Base-by-base conservation (phyloP, 2,329 filamentous ascomycete species). In the Mollisia scopiformis region DNA sequence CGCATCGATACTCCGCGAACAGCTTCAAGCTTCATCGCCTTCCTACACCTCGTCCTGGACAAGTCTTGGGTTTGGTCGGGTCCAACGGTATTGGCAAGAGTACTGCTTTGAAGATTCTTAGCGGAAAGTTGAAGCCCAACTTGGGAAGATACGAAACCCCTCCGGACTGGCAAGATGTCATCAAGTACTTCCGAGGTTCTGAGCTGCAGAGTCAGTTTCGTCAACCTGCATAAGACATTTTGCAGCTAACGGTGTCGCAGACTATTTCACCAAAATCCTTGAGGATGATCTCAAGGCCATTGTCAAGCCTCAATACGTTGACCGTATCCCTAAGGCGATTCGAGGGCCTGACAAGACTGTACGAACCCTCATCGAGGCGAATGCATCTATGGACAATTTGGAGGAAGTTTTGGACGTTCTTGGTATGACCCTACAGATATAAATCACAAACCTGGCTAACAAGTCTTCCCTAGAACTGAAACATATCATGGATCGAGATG, bases 1-100 rank as follows among this genome's bases (percentile, higher is more conserved):
- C 95, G 70, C 96, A 99, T 78, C 91, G 95, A 75, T 99, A 99
- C 83, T 96, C 94, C 58, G 94, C 95, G 77, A 99, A 99, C 85
- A 97, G 93, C 82, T 99, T 99, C 88, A 99, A 99, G 85, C 88
- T 99, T 69, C 95, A 99, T 79, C 89, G 96, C 71, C 84, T 98
- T 74, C 95, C 96, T 60, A 97, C 94, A 86, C 95, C 95, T 66
- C 89, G 95, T 63, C 94, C 95, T 31, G 95, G 95, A 65, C 92
- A 98, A 75, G 96, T 99, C 30, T 81, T 99, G 60, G 95, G 95
- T 82, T 85, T 99, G 55, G 96, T 99, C 47, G 96, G 95, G 77
- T 98, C 95, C 72, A 99, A 99, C 87, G 95, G 96, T 92, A 99
- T 98, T 73, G 95, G 95, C 79, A 99, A 99, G 87, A 97, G 93